Base-by-base conservation (phyloP, 164 flowering plant species). In the Aristolochia fimbriata region DNA sequence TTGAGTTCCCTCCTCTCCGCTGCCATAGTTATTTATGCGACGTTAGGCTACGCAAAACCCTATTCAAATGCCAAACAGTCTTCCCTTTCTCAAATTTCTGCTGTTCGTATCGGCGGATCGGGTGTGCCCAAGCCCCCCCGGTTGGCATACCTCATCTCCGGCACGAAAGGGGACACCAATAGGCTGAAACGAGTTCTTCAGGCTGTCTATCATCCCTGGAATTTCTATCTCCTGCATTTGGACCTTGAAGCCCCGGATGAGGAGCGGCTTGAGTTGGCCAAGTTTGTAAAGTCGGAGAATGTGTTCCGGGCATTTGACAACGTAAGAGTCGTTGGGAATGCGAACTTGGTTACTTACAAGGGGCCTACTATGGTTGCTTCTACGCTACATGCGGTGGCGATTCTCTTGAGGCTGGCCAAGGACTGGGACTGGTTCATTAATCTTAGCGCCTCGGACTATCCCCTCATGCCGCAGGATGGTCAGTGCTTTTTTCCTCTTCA, bases 381-480 rank as follows among this genome's bases (percentile, higher is more conserved):
- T 23, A 86, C 83, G 48, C 85, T 93, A 15, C 96, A 90, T 55
- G 96, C 37, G 2, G 53, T 77, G 0, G 90, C 98, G 4, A 70
- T 90, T 59, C 50, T 93, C 67, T 60, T 90, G 76, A 87, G 74
- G 83, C 61, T 58, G 67, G 83, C 75, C 0, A 63, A 55, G 72
- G 79, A 79, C 51, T 93, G 98, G 98, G 92, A 90, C 64, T 93
- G 98, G 98, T 93, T 93, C 64, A 71, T 93, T 19, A 93, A 93
- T 74, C 84, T 93, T 25, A 81, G 88, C 27, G 87, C 97, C 7
- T 71, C 83, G 17, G 97, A 93, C 82, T 93, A 93, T 76, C 98
- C 98, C 19, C 88, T 93, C 58, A 59, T 90, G 69, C 59, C 92
- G 0, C 98, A 90, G 67, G 97, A 93, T 66, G 98, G 98, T 92